Percentiles rank a stretch among this genome's conserved stretches.
Evolutionary conservation across 2,329 filamentous ascomycete species (phyloP).

Genomic region (Aspergillus sp.): DNA sequence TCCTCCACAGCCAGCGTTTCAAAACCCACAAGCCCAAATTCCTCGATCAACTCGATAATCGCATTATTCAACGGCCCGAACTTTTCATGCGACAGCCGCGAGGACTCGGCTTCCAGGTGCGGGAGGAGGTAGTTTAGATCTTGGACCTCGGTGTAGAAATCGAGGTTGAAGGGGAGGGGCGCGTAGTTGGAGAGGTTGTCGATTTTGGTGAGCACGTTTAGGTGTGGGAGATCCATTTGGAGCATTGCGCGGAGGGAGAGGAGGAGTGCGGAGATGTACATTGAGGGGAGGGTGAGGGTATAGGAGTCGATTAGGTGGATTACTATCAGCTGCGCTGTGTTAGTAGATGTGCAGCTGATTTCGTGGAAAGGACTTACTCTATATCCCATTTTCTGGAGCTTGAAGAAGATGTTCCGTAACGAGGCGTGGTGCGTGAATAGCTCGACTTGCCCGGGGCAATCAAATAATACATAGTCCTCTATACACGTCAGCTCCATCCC

Average conservation of each 20-base stretch:
- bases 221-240: conserved; percentile 91
- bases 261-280: conserved; percentile 91
- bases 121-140: conserved; percentile 80
- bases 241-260: conserved; percentile 94
- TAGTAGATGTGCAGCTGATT: background rate
- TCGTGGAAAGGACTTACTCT: conserved; percentile 55
- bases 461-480: conserved; percentile 90
- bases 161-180: conserved; percentile 85
- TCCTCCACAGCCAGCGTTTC: conserved; percentile 95
- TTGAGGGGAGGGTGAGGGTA: conserved; percentile 82
- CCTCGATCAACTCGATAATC: conserved; percentile 78
- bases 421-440: conserved; percentile 93
- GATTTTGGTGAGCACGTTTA: conserved; percentile 96
- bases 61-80: conserved; percentile 81
- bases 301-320: conserved; percentile 92
- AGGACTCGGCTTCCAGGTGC: conserved; percentile 70
- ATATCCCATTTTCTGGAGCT: conserved; percentile 83
- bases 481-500: background rate
- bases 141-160: conserved; percentile 96
- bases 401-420: conserved; percentile 83
- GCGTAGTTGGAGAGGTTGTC: conserved; percentile 85
- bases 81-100: conserved; percentile 62
- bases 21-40: conserved; percentile 83
- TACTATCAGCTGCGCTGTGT: conserved; percentile 65
- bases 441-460: conserved; percentile 95